These are phyloP conservation scores for Stylosanthes scabra DNA, from an alignment of 331 rosid genomes.

Conservation along the genomic window DNA sequence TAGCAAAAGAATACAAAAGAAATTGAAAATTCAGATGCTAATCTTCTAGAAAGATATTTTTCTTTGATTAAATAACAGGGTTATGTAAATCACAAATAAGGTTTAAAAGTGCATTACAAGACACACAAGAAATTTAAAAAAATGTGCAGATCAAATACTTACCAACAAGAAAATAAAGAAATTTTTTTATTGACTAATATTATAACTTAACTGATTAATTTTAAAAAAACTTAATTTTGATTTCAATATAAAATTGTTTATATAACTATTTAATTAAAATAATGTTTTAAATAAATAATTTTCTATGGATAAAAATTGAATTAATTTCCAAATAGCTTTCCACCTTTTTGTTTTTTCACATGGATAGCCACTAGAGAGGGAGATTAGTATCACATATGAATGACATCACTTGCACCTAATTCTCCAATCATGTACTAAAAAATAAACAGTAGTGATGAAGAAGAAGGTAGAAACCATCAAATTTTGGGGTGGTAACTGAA, in stretches of 20 bases:
- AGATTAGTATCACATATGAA: no score
- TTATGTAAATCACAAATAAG: neutral
- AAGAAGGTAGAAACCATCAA: no score
- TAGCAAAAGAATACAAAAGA: slow-evolving; percentile 11
- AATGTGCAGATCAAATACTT: neutral
- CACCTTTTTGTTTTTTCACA: slow-evolving; percentile 26
- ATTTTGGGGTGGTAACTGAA: no score
- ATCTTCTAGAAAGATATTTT: slow-evolving; percentile 14
- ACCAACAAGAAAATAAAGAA: neutral
- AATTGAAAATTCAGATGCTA: slow-evolving; percentile 28
- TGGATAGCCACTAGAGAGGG: slow-evolving; percentile 3
- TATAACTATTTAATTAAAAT: no score
- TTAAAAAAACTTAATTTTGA: no score
- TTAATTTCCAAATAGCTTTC: neutral
- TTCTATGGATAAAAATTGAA: neutral
- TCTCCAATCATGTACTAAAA: neutral
- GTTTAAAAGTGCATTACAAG: neutral
- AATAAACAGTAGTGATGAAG: no score
- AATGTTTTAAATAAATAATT: no score
- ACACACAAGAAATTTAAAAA: no score
- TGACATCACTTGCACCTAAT: slow-evolving; percentile 9
- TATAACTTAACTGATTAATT: no score
- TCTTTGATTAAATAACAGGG: slow-evolving; percentile 19
- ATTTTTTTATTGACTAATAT: slow-evolving; percentile 4
- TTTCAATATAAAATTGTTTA: no score